A percentile compares a stretch with the other conserved stretches of the same genome.
Evolutionary conservation across 306 rosid species (phyloP).

Genomic region (Gastrolobium bilobum): DNA sequence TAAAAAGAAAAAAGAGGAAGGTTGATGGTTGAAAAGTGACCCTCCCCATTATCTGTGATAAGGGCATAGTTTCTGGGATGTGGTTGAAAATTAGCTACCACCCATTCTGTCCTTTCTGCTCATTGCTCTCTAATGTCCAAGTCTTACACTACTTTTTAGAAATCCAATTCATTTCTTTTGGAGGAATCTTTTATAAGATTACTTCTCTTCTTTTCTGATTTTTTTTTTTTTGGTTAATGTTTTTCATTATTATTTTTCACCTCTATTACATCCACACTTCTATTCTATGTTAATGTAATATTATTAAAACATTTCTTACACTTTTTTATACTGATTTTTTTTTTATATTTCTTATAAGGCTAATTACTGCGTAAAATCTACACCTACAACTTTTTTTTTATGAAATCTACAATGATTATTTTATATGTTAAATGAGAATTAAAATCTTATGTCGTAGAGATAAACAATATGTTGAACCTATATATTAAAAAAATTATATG

Average conservation of each 20-base stretch:
- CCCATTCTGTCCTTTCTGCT: conserved; percentile 54
- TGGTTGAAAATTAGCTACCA: conserved; percentile 49
- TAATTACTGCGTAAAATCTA: not conserved
- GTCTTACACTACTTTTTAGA: conserved; percentile 39
- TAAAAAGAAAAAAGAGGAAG: conserved; percentile 47
- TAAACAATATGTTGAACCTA: too few relatives aligned
- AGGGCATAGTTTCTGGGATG: conserved; percentile 53
- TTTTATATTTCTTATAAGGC: not conserved
- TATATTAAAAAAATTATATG: too few relatives aligned
- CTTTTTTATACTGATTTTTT: not conserved
- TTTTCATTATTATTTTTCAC: too few relatives aligned
- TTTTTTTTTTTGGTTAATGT: not conserved
- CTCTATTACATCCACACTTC: too few relatives aligned
- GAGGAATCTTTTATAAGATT: not conserved
- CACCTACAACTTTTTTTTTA: too few relatives aligned
- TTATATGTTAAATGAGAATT: too few relatives aligned
- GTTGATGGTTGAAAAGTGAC: conserved; percentile 60
- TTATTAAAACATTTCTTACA: too few relatives aligned
- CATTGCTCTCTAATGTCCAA: conserved; percentile 16
- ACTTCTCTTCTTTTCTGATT: not conserved
- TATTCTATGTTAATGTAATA: too few relatives aligned
- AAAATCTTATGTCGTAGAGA: too few relatives aligned
- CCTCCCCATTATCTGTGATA: conserved; percentile 51
- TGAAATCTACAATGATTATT: too few relatives aligned
- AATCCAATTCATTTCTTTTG: conserved; percentile 19